Evolutionary conservation across 208 protist genomes (phyloP), one percentile per base, ranked within the genome.

Genomic region (Jaenimonas drosophilae): DNA sequence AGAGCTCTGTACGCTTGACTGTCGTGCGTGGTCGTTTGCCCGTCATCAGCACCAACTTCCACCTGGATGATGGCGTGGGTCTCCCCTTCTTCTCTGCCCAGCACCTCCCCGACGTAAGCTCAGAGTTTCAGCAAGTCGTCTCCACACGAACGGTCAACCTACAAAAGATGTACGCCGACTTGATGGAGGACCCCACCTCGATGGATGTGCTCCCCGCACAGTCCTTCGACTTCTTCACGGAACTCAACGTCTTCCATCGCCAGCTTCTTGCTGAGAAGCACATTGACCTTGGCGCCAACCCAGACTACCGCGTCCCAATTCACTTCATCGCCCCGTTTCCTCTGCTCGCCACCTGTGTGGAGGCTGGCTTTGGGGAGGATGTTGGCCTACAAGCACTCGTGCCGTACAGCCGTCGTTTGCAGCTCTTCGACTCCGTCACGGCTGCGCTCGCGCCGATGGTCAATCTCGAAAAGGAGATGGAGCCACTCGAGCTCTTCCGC

Each of bases 241-340:
- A 93, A 63, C 58, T 93, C 23, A 81, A 84, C 39, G 38, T 73
- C 23, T 93, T 89, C 49, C n/a, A n/a, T n/a, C n/a, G n/a, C n/a
- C n/a, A n/a, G n/a, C n/a, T n/a, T n/a, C n/a, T n/a, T n/a, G 48
- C 59, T 31, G 64, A 89, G 52, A 66, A 32, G 4, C 39, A 12
- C 23, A 29, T 14, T 27, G 31, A 31, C 28, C 36, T n/a, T 43
- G 21, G 7, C 9, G 7, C 11, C 25, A 44, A 21, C 0, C 29
- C 17, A 23, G 24, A 9, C 43, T 6, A 33, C 39, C 36, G 29
- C 7, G 14, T 21, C 17, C 38, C 11, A 29, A 58, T 68, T 6
- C 79, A 90, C 54, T 80, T 88, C 33, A 51, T 94, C 4, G 81
- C 66, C 23, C 59, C 60, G 20, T 91, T 74, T 51, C 55, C 66